Evolutionary conservation across 257 asterid genomes (phyloP).

Genomic region (Gentiana dahurica): DNA sequence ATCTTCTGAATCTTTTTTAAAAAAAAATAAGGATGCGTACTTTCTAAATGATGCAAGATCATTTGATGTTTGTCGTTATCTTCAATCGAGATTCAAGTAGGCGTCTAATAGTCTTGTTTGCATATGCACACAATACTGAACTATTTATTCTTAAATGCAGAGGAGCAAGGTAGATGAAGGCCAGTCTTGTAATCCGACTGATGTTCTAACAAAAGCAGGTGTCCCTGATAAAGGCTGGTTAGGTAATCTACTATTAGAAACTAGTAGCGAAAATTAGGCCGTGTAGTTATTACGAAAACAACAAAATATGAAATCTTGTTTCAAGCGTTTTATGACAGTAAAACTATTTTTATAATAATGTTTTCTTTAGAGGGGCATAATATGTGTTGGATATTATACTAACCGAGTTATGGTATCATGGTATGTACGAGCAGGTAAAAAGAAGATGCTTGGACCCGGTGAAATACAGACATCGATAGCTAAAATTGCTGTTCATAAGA

Average conservation of each 20-base stretch:
- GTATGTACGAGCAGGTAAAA: conserved; percentile 14
- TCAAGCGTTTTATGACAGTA: no score
- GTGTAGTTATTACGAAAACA: neutral
- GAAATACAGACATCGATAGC: conserved; percentile 23
- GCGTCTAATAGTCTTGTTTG: neutral
- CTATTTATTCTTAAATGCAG: conserved; percentile 20
- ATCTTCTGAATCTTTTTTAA: no score
- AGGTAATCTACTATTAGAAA: neutral
- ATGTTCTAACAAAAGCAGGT: conserved; percentile 23
- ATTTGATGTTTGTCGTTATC: neutral
- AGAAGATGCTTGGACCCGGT: conserved; percentile 4
- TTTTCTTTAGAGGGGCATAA: neutral
- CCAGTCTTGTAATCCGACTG: conserved; percentile 29
- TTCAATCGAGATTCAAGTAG: neutral
- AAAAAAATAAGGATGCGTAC: no score
- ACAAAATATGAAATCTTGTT: neutral
- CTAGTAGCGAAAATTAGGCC: neutral
- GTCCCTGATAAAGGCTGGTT: conserved; percentile 31
- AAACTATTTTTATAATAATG: neutral
- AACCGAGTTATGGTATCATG: neutral
- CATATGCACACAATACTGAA: no score
- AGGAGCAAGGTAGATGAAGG: conserved; percentile 33
- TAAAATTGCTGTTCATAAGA: conserved; percentile 40
- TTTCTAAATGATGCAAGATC: neutral
- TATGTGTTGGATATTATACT: no score